Percentiles rank a stretch among this genome's conserved stretches.
These are phyloP conservation scores for Megacollybia marginata DNA, from an alignment of 768 basidiomycete species.

Conservation along the genomic window DNA sequence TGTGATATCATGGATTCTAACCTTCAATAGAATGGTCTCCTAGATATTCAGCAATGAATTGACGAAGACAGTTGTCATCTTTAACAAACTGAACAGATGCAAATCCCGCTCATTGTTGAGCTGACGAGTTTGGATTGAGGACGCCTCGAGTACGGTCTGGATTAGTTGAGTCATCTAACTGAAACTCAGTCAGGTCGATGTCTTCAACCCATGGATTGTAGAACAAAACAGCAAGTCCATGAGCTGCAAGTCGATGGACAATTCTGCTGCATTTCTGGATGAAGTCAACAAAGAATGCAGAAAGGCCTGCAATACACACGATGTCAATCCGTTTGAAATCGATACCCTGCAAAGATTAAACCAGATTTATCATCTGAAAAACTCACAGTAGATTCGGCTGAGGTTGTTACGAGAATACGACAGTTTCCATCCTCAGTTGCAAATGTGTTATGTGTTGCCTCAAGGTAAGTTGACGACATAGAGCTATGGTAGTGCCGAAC, in stretches of 20 bases:
- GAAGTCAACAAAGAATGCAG: not conserved
- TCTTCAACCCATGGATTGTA: not conserved
- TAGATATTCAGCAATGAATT: not conserved
- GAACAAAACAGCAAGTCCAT: not conserved
- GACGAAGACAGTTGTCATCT: not conserved
- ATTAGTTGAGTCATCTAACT: not conserved
- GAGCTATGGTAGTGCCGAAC: not conserved
- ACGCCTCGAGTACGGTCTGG: not conserved
- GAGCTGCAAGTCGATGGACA: not conserved
- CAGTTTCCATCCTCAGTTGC: not conserved
- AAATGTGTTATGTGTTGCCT: not conserved
- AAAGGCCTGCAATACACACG: not conserved
- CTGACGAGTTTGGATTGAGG: not conserved
- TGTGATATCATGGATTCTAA: not conserved
- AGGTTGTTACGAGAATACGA: not conserved
- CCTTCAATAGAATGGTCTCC: not conserved
- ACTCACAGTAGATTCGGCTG: not conserved
- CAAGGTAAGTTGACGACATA: not conserved
- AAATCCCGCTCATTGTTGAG: not conserved
- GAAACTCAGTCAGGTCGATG: not conserved
- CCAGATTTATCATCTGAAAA: no score
- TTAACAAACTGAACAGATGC: not conserved
- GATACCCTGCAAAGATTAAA: not conserved
- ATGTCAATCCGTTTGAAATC: not conserved
- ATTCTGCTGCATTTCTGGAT: not conserved